phyloP scores from a whole-genome alignment of 192 early-diverging fungal species.

The Bifiguratus adelaidae region DNA sequence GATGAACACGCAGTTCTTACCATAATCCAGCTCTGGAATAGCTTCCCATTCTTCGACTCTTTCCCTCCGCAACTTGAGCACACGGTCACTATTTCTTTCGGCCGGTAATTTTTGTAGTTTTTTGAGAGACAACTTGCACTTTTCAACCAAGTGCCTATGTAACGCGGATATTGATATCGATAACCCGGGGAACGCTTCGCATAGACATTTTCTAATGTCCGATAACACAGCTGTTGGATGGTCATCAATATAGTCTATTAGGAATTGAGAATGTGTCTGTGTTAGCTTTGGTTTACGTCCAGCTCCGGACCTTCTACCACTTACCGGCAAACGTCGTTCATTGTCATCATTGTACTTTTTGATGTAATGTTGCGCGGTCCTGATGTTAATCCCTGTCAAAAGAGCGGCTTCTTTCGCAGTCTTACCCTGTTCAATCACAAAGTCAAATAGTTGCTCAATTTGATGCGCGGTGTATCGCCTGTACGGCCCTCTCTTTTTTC shows the following conservation, averaged over 20 bases:
- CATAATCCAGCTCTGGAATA: background rate
- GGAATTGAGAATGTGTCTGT: background rate
- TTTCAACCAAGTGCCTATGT: slow-evolving; percentile 3
- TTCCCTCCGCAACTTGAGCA: background rate
- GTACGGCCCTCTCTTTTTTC: background rate
- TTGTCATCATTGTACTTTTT: background rate
- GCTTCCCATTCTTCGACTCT: slow-evolving; percentile 2
- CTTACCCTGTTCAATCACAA: background rate
- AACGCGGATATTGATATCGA: background rate
- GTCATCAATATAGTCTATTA: background rate
- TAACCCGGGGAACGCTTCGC: no score
- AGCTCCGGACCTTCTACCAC: background rate
- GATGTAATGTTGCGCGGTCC: slow-evolving; percentile 2
- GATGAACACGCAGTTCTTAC: slow-evolving; percentile 3
- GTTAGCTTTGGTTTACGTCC: background rate
- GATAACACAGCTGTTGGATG: slow-evolving; percentile 1
- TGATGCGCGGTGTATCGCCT: slow-evolving; percentile 2
- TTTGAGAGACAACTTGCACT: background rate
- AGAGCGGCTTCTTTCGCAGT: slow-evolving; percentile 4
- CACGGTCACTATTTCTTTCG: background rate
- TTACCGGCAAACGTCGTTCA: background rate
- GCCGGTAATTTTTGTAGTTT: slow-evolving; percentile 1
- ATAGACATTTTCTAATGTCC: background rate
- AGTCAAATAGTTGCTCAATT: slow-evolving; percentile 2
- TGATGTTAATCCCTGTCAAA: background rate